Conservation (phyloP, 306 rosid genomes). For the Fragaria ananassa region DNA sequence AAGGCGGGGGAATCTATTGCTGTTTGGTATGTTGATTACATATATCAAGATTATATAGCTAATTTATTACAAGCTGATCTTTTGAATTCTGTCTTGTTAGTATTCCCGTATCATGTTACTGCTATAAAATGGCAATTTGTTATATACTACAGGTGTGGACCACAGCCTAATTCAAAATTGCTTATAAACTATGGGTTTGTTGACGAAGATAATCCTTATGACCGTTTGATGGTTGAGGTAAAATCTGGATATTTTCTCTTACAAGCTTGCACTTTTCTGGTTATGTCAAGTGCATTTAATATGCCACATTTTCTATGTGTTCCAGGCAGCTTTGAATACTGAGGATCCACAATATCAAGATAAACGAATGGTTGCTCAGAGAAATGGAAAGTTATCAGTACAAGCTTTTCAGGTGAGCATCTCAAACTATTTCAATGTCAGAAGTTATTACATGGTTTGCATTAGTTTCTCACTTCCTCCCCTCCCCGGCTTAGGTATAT, state of each 20-base stretch:
- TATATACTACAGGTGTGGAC: conserved; percentile 80
- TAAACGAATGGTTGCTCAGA: conserved; percentile 91
- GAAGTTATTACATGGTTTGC: conserved; percentile 11
- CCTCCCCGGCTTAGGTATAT: conserved; percentile 46
- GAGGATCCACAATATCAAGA: conserved; percentile 98
- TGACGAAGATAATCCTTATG: conserved; percentile 74
- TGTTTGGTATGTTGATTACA: conserved; percentile 62
- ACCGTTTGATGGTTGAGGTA: conserved; percentile 79
- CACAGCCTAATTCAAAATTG: conserved; percentile 89
- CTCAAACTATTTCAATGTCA: conserved; percentile 21
- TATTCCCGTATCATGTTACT: conserved; percentile 1
- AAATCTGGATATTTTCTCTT: conserved; percentile 19
- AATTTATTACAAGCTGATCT: not conserved
- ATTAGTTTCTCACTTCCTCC: conserved; percentile 20
- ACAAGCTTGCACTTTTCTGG: conserved; percentile 16
- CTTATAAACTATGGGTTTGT: conserved; percentile 92
- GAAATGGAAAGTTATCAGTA: conserved; percentile 79
- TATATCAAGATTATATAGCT: conserved; percentile 22
- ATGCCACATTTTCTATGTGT: conserved; percentile 18
- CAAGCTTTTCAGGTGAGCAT: conserved; percentile 66
- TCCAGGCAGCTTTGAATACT: conserved; percentile 83
- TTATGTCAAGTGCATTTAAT: conserved; percentile 23
- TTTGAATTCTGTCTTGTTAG: not conserved
- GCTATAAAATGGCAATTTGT: conserved; percentile 22
- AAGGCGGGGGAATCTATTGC: conserved; percentile 84